Evolutionary conservation across 139 green algal species (phyloP).

Genomic region (Haematococcus sp.): DNA sequence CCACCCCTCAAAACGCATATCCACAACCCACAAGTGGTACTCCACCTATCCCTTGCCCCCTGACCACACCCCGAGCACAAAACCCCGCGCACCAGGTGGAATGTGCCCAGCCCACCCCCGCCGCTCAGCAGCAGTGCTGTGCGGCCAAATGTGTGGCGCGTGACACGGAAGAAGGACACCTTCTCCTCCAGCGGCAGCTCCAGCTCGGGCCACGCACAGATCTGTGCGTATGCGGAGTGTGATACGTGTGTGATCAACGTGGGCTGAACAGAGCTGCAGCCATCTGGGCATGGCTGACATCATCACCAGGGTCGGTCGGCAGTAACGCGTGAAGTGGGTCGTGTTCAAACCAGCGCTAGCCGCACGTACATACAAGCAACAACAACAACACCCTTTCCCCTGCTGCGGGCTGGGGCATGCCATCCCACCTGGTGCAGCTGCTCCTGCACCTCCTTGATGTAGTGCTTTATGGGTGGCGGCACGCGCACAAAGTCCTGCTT

Average conservation of each 20-base stretch:
- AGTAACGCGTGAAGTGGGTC: too few species aligned
- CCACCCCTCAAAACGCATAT: neutral
- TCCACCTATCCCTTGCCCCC: too few species aligned
- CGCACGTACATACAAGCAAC: too few species aligned
- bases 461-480: slow-evolving; percentile 86
- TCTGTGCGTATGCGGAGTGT: neutral
- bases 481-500: slow-evolving; percentile 64
- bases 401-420: too few species aligned
- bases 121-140: slow-evolving; percentile 94
- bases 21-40: too few species aligned
- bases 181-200: slow-evolving; percentile 72
- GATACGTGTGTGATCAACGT: neutral
- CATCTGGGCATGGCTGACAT: too few species aligned
- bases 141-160: slow-evolving; percentile 91
- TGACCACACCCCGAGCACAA: neutral
- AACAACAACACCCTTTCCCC: too few species aligned
- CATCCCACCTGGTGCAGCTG: slow-evolving; percentile 68
- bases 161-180: slow-evolving; percentile 85
- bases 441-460: slow-evolving; percentile 86
- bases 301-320: too few species aligned
- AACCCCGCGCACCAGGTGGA: slow-evolving; percentile 78
- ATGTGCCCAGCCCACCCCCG: slow-evolving; percentile 88
- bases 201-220: slow-evolving; percentile 10
- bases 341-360: too few species aligned
- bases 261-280: too few species aligned